Evolutionary conservation across 305 asterid species (phyloP).

Genomic region (Ajuga reptans): DNA sequence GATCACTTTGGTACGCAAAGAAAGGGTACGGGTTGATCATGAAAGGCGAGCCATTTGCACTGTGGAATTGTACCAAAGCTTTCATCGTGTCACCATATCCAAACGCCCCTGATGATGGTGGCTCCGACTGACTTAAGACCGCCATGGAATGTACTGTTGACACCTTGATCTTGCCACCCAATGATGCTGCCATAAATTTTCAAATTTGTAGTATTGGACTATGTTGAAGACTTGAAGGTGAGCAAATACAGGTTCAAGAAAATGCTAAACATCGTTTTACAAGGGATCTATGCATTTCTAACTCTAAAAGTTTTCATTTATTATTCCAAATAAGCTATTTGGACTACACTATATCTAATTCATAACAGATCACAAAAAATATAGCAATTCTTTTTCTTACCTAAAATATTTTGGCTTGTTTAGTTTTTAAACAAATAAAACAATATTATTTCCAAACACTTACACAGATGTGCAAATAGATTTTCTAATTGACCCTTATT

Average conservation of each 20-base stretch:
- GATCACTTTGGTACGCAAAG: constrained; percentile 85
- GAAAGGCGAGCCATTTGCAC: constrained; percentile 61
- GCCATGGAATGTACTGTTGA: constrained; percentile 93
- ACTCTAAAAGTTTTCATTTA: too few relatives aligned
- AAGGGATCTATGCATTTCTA: too few relatives aligned
- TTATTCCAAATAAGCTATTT: too few relatives aligned
- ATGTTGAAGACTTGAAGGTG: neutral
- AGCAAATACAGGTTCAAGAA: neutral
- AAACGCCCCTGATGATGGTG: constrained; percentile 77
- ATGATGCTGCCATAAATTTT: constrained; percentile 49
- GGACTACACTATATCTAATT: too few relatives aligned
- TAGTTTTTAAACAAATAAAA: too few relatives aligned
- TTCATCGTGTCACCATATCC: constrained; percentile 52
- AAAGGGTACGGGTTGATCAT: constrained; percentile 94
- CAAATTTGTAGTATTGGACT: neutral
- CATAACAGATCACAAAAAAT: too few relatives aligned
- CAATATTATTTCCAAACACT: too few relatives aligned
- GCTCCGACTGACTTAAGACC: constrained; percentile 69
- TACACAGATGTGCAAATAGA: too few relatives aligned
- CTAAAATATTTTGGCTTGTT: too few relatives aligned
- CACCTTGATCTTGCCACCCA: constrained; percentile 82
- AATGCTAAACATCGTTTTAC: too few relatives aligned
- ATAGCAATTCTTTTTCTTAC: too few relatives aligned
- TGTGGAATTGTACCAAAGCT: constrained; percentile 53
- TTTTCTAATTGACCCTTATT: too few relatives aligned